Percentiles rank a stretch among this genome's conserved stretches.
Evolutionary conservation across 495 filamentous ascomycete genomes (phyloP).

Genomic region (Hypoxylon lenormandii): DNA sequence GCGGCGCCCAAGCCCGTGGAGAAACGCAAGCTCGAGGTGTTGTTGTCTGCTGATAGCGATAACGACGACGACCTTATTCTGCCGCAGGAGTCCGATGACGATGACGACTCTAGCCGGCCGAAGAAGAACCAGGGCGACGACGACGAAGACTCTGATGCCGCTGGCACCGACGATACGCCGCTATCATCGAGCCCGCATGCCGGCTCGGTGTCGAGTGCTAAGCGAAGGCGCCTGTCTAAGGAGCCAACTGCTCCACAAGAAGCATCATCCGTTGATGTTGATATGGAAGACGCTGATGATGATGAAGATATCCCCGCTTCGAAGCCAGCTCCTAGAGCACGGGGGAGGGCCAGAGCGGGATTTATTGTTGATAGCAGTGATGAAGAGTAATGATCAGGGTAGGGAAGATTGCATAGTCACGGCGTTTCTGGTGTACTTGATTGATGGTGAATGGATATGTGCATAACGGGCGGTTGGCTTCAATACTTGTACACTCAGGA

Average conservation of each 20-base stretch:
- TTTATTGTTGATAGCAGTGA: constrained; percentile 70
- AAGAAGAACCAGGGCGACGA: constrained; percentile 47
- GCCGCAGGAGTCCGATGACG: constrained; percentile 36
- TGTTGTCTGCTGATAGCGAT: constrained; percentile 44
- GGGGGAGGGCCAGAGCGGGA: constrained; percentile 61
- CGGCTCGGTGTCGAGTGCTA: constrained; percentile 26
- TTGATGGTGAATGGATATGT: neutral
- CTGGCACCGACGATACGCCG: constrained; percentile 46
- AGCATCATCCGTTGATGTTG: constrained; percentile 31
- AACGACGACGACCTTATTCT: constrained; percentile 52
- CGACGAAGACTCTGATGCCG: constrained; percentile 49
- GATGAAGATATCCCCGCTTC: constrained; percentile 56
- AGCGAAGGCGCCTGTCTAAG: constrained; percentile 46
- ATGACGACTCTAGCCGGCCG: constrained; percentile 37
- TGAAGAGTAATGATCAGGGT: constrained; percentile 57
- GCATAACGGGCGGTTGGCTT: neutral
- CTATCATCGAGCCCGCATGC: constrained; percentile 46
- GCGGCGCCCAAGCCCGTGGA: constrained; percentile 26
- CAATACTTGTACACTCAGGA: neutral
- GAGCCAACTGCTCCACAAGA: constrained; percentile 31
- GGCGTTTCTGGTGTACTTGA: constrained; percentile 27
- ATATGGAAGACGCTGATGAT: constrained; percentile 47
- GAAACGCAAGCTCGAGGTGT: constrained; percentile 43
- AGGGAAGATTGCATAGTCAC: constrained; percentile 23
- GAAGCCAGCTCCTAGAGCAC: constrained; percentile 39